Evolutionary conservation across 2,329 filamentous ascomycete species (phyloP), one percentile per base, ranked within the genome.

Genomic region (Cephalotrichum gorgonifer): DNA sequence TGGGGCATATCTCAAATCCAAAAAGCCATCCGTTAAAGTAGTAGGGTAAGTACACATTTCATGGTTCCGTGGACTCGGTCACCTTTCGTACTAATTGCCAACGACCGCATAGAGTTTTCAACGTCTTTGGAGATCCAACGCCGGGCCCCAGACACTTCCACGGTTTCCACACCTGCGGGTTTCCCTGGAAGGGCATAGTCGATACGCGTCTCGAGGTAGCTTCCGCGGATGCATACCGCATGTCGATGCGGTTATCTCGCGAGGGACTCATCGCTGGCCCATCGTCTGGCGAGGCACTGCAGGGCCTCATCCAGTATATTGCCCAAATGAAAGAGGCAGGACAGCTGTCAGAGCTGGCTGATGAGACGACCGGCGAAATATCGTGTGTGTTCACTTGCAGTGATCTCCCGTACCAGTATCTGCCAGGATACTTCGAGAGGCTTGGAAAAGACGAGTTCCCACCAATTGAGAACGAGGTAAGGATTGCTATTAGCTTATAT

Each of bases 321-420:
- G 75, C 78, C 15, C 58, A 75, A 11, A 67, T 72, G 52, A 67
- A 76, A 68, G 49, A 72, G 70, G 53, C 60, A 62, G 17, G 79
- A 76, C 56, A 70, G 14, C 58, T 79, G 6, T 64, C 68, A 3
- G 71, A 70, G 2, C 60, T 64, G 1, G 64, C 71, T 38, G 71
- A 73, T 3, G 63, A 70, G 66, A 65, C 2, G 68, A 62, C 0
- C 69, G 70, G 2, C 58, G 67, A 47, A 66, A 72, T 9, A 64
- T 23, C 74, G 47, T 77, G 73, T 43, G 76, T 79, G 3, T 83
- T 83, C 58, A 63, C 81, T 28, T 82, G 78, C 59, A 79, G 76
- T 51, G 79, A 83, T 50, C 54, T 83, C 25, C 79, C 79, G 0
- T 82, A 83, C 53, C 78, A 82, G 56, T 82, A 82, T 51, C 71